phyloP scores from a whole-genome alignment of 1,139 yeast species.

The Hyphopichia burtonii region DNA sequence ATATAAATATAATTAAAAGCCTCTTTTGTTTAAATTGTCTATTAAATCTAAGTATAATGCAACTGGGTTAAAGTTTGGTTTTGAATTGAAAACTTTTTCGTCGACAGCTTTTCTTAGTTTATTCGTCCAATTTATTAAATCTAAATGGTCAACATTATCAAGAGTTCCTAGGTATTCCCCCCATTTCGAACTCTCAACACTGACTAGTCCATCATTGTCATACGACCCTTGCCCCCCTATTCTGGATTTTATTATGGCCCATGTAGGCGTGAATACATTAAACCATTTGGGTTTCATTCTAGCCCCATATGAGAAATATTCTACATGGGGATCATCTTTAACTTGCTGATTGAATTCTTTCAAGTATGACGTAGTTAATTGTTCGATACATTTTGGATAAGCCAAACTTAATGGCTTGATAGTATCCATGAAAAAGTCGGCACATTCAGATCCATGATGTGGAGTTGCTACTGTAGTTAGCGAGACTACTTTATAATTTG shows the following conservation, averaged over 20 bases:
- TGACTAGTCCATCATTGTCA: constrained; percentile 84
- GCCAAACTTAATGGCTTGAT: constrained; percentile 8
- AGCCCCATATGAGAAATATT: constrained; percentile 85
- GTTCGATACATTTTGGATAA: constrained; percentile 41
- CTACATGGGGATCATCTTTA: constrained; percentile 57
- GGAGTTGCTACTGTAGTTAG: constrained; percentile 87
- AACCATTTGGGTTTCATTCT: constrained; percentile 60
- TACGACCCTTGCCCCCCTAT: constrained; percentile 11
- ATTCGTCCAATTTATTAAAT: constrained; percentile 80
- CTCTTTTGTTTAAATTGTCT: constrained; percentile 63
- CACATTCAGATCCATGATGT: constrained; percentile 82
- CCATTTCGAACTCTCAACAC: constrained; percentile 78
- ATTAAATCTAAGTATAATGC: constrained; percentile 76
- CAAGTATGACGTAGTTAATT: constrained; percentile 60
- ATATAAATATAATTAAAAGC: constrained; percentile 42
- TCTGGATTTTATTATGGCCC: constrained; percentile 52
- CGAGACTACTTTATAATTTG: constrained; percentile 58
- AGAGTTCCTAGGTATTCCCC: constrained; percentile 79
- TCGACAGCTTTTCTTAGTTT: constrained; percentile 38
- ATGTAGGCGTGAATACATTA: constrained; percentile 60
- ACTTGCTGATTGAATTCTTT: constrained; percentile 52
- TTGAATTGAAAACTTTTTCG: constrained; percentile 30
- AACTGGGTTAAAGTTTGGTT: constrained; percentile 62
- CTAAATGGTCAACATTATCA: constrained; percentile 79
- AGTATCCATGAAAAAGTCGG: constrained; percentile 58